Percentiles rank a stretch among this genome's conserved stretches.
These are phyloP conservation scores for Microcyclospora pomicola DNA, from an alignment of 2,329 filamentous ascomycete genomes.

Conservation along the genomic window DNA sequence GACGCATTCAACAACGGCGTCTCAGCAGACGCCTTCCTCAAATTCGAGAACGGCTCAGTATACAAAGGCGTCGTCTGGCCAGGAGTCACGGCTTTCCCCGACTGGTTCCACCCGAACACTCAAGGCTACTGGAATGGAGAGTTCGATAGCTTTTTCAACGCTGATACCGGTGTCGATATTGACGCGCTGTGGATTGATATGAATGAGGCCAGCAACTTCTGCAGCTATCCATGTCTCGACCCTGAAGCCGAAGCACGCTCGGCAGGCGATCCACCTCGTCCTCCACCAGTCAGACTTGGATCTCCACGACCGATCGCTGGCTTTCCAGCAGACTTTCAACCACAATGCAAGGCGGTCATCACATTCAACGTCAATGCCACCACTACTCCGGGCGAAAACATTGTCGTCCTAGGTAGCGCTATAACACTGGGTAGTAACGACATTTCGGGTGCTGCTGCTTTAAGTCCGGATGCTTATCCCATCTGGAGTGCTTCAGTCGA, in stretches of 20 bases:
- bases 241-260: constrained; percentile 24
- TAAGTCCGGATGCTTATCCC: constrained; percentile 20
- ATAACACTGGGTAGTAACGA: constrained; percentile 19
- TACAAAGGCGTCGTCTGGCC: constrained; percentile 62
- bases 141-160: constrained; percentile 50
- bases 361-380: constrained; percentile 22
- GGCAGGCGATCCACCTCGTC: constrained; percentile 43
- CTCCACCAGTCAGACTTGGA: constrained; percentile 46
- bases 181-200: constrained; percentile 62
- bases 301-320: constrained; percentile 53
- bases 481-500: constrained; percentile 22
- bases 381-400: constrained; percentile 24
- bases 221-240: constrained; percentile 26
- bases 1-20: constrained; percentile 49
- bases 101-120: constrained; percentile 59
- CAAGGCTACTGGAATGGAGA: constrained; percentile 57
- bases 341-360: constrained; percentile 25
- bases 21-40: constrained; percentile 42
- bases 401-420: constrained; percentile 19
- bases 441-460: constrained; percentile 15
- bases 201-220: constrained; percentile 47
- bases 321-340: constrained; percentile 55
- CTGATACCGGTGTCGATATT: constrained; percentile 53
- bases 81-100: constrained; percentile 37
- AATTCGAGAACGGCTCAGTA: constrained; percentile 39